Conservation (phyloP, 2,329 filamentous ascomycete species). For the Alternaria sp. region DNA sequence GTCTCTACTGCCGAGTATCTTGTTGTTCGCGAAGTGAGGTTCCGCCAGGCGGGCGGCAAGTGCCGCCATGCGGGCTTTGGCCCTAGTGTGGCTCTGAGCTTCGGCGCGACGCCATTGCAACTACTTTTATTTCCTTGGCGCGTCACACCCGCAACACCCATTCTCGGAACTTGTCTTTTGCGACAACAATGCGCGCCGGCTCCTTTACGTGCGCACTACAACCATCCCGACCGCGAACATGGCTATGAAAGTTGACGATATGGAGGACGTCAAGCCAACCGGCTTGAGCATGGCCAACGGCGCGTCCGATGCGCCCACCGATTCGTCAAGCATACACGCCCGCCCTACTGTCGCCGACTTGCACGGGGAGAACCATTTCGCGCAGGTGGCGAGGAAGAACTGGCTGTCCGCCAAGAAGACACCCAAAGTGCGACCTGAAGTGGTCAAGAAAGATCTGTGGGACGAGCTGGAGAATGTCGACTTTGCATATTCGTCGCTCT, state of each 20-base stretch:
- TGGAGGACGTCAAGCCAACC: constrained; percentile 38
- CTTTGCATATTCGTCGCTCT: constrained; percentile 79
- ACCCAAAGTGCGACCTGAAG: constrained; percentile 77
- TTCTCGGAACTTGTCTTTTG: constrained; percentile 19
- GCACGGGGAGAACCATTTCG: constrained; percentile 72
- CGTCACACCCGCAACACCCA: constrained; percentile 22
- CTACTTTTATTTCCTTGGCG: constrained; percentile 44
- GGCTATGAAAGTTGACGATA: constrained; percentile 25
- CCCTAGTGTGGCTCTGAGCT: constrained; percentile 9
- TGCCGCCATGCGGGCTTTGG: constrained; percentile 20
- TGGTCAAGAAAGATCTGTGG: constrained; percentile 90
- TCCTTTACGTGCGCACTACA: constrained; percentile 23
- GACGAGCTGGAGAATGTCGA: constrained; percentile 82
- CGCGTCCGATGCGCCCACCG: constrained; percentile 34
- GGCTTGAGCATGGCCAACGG: constrained; percentile 26
- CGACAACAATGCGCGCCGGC: constrained; percentile 42
- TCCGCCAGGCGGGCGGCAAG: constrained; percentile 22
- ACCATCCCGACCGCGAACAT: constrained; percentile 10
- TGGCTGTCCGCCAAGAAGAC: constrained; percentile 77
- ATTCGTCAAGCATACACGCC: constrained; percentile 43
- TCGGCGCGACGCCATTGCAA: constrained; percentile 23
- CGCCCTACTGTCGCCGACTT: constrained; percentile 74
- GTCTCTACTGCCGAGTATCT: constrained; percentile 19
- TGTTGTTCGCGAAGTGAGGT: constrained; percentile 20
- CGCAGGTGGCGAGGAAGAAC: constrained; percentile 79